Conservation (phyloP, 2,329 filamentous ascomycete genomes). For the Sporothrix pallida region DNA sequence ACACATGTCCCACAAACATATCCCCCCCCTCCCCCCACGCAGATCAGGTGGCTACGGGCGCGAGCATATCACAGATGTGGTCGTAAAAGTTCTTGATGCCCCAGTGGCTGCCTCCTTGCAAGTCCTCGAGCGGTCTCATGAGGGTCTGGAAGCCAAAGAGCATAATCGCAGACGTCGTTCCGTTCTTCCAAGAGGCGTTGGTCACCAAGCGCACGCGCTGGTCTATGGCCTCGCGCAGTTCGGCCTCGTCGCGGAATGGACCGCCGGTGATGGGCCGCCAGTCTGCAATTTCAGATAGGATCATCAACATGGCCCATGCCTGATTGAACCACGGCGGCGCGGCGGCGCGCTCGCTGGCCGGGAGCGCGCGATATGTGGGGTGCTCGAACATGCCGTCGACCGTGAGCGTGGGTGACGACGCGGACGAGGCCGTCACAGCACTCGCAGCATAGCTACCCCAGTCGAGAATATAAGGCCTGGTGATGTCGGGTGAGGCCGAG, state of each 20-base stretch:
- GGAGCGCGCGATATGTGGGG: not conserved
- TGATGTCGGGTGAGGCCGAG: not conserved
- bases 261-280: conserved; percentile 27
- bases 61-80: not conserved
- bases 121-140: not conserved
- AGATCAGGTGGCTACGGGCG: not conserved
- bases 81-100: conserved; percentile 33
- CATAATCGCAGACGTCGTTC: conserved; percentile 11
- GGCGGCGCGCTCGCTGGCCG: not conserved
- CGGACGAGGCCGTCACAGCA: not conserved
- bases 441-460: not conserved
- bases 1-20: no score
- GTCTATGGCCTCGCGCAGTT: conserved; percentile 4
- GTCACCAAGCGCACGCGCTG: conserved; percentile 17
- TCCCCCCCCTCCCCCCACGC: no score
- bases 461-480: not conserved
- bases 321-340: conserved; percentile 25
- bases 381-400: conserved; percentile 29
- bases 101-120: conserved; percentile 17
- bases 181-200: conserved; percentile 26
- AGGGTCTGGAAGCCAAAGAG: conserved; percentile 17
- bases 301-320: conserved; percentile 31
- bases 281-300: conserved; percentile 32
- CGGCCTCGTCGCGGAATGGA: not conserved
- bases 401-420: not conserved